Evolutionary conservation across 2,329 filamentous ascomycete species (phyloP), one percentile per base, ranked within the genome.

Genomic region (Penicillium polonicum): DNA sequence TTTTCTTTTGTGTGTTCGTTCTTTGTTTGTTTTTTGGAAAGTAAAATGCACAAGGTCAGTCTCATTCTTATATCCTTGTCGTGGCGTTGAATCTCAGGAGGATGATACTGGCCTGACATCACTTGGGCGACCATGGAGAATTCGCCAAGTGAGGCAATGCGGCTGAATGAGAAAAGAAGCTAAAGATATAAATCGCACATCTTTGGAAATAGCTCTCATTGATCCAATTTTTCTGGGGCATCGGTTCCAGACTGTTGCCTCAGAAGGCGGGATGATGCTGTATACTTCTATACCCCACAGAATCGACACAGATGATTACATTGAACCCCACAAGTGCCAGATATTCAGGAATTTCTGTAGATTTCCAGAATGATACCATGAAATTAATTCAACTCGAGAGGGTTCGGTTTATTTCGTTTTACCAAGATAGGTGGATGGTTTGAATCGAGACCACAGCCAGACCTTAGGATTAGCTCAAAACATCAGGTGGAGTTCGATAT

Each of bases 71-170:
- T 66, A 66, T 52, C 21, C 13, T 46, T 17, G 21, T 48, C 39
- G 65, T 65, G 65, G 65, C 65, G 64, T 51, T 52, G 17, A 15
- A 35, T 52, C 43, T 36, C 48, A 52, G 31, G 27, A 36, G 27
- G 27, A 64, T 66, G 60, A 64, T 54, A 50, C 17, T 38, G 41
- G 21, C 25, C 42, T 66, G 64, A 66, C 65, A 66, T 67, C 63
- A 66, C 56, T 33, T 25, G 12, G 12, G 38, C 31, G 17, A 17
- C 21, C 25, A 27, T 33, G 27, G 31, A 13, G 27, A 39, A 52
- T 55, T 59, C 38, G 56, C 46, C 51, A 51, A 36, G 23, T 33
- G 63, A 55, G 63, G 63, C 63, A 43, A 63, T 23, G n/a, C 2
- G 2, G 2, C n/a, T 56, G 44, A 50, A 52, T 25, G 9, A 19